Evolutionary conservation across 2,329 filamentous ascomycete species (phyloP).

Genomic region (Ophiostoma sp.): DNA sequence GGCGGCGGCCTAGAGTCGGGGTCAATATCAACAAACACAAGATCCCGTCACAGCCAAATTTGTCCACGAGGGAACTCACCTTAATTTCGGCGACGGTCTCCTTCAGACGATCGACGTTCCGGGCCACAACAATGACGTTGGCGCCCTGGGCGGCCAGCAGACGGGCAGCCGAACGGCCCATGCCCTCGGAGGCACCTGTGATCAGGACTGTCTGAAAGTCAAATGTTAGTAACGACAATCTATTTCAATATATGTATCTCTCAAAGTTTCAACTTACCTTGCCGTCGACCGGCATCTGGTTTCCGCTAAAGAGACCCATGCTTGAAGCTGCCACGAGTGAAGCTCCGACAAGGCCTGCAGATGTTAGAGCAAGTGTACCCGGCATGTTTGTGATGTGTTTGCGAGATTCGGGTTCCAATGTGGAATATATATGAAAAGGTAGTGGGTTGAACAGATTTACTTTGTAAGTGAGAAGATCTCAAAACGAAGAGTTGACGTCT

Average conservation of each 20-base stretch:
- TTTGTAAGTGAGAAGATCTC: background rate
- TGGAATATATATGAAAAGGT: background rate
- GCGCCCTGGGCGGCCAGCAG: slow-evolving; percentile 81
- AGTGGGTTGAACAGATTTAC: background rate
- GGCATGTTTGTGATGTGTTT: slow-evolving; percentile 20
- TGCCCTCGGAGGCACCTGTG: slow-evolving; percentile 89
- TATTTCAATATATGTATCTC: background rate
- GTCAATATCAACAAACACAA: too few species aligned
- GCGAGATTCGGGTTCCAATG: background rate
- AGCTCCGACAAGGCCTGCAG: slow-evolving; percentile 37
- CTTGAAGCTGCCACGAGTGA: slow-evolving; percentile 39
- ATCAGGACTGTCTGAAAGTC: slow-evolving; percentile 62
- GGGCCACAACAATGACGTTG: slow-evolving; percentile 80
- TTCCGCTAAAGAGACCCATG: slow-evolving; percentile 72
- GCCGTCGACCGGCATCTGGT: slow-evolving; percentile 82
- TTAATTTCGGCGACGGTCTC: slow-evolving; percentile 65
- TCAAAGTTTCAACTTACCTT: slow-evolving; percentile 56
- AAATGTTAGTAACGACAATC: background rate
- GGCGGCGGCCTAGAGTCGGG: slow-evolving; percentile 57
- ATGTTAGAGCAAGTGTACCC: slow-evolving; percentile 32
- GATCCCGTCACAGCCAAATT: too few species aligned
- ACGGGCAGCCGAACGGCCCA: slow-evolving; percentile 75
- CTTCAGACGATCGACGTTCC: slow-evolving; percentile 73
- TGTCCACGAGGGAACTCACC: slow-evolving; percentile 43
- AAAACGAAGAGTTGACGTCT: background rate